Evolutionary conservation across 2,329 filamentous ascomycete genomes (phyloP), one percentile per base, ranked within the genome.

Genomic region (Byssoonygena ceratinophila): DNA sequence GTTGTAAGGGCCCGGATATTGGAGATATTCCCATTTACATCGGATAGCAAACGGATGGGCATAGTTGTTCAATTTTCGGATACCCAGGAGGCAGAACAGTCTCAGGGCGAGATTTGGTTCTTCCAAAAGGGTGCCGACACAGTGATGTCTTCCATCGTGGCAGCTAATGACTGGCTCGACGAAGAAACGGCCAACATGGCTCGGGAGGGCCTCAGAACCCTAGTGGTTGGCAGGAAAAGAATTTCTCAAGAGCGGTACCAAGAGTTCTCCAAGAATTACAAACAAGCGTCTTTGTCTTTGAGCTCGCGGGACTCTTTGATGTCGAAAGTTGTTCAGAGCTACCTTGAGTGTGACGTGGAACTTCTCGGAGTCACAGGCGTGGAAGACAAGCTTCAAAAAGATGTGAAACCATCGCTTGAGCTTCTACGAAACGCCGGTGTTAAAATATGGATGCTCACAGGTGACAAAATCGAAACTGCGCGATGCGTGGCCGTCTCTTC

Each of bases 181-280:
- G 92, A 98, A 68, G 92, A 98, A 68, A 97, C 92, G 0, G 87
- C 88, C n/a, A 98, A 98, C 66, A 98, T 98, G 94, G 94, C 94
- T 4, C 83, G 92, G 45, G 94, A 98, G 74, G 92, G 92, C 36
- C 74, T 98, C 46, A 84, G 92, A 54, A 98, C 92, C 0, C 76
- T 98, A 4, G 92, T 98, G 4, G 85, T 98, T 23, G 94, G 92
- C n/a, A 81, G 94, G 44, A 95, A 92, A 67, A 84, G 82, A 60
- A 75, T 98, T 4, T 91, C 88, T 0, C 61, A 74, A 4, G 78
- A 84, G 59, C 85, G 90, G 60, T 97, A 96, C 64, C 76, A 81
- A 37, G 84, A 90, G 37, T 98, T 98, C 64, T 78, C 84, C 0
- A 66, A 73, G 22, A 81, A 77, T 46, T 86, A 94, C 65, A 81